A percentile compares a stretch with the other conserved stretches of the same genome.
phyloP scores from a whole-genome alignment of 2,329 filamentous ascomycete genomes.

The Penicillium sclerotiorum region DNA sequence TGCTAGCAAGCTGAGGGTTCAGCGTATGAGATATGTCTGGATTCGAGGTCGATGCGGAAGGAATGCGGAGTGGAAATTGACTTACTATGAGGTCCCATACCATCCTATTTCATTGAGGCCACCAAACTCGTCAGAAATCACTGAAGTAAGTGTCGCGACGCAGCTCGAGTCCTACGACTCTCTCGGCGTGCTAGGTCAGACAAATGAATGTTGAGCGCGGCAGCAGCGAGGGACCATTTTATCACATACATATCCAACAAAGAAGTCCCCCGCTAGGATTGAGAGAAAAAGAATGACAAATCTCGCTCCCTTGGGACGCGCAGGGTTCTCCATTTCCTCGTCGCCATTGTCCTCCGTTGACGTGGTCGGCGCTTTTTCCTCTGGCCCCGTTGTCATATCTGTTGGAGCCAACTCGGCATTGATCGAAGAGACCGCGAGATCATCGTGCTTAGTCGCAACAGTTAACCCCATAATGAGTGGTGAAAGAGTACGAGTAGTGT shows the following conservation, averaged over 20 bases:
- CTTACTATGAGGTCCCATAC: slow-evolving; percentile 6
- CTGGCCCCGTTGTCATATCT: neutral
- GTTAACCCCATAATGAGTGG: slow-evolving; percentile 4
- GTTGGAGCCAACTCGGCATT: neutral
- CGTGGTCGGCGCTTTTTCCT: neutral
- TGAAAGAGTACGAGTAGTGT: neutral
- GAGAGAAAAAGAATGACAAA: slow-evolving; percentile 5
- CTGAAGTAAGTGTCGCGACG: neutral
- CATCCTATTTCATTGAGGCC: slow-evolving; percentile 3
- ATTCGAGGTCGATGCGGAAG: neutral
- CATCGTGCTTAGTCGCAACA: neutral
- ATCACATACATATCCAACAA: slow-evolving; percentile 8
- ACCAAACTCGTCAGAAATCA: neutral
- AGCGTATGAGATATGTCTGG: neutral
- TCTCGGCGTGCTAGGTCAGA: neutral
- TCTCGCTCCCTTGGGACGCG: neutral
- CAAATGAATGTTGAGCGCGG: neutral
- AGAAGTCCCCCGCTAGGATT: slow-evolving; percentile 4
- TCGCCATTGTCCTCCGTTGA: neutral
- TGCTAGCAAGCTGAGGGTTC: slow-evolving; percentile 6
- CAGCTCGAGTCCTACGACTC: neutral
- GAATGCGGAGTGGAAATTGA: neutral
- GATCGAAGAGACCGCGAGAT: neutral
- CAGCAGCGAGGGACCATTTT: neutral
- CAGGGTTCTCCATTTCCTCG: slow-evolving; percentile 2